phyloP scores from a whole-genome alignment of 78 protist species.

The Dictyostelium intermedium region DNA sequence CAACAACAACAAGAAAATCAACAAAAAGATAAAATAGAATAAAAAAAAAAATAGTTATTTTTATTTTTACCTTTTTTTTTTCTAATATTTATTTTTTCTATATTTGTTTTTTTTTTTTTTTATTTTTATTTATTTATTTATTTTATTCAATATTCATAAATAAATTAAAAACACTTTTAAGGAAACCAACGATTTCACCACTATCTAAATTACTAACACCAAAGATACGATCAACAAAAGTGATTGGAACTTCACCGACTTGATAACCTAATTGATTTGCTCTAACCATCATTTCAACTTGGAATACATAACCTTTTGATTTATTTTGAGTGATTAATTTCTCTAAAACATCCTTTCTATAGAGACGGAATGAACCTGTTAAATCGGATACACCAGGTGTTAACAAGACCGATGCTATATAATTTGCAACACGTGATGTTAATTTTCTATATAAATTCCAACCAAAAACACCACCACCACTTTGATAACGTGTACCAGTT shows the following conservation, averaged over 20 bases:
- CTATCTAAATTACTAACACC: slow-evolving; percentile 90
- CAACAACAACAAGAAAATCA: background rate
- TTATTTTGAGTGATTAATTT: slow-evolving; percentile 58
- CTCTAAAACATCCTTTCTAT: slow-evolving; percentile 86
- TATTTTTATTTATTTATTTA: background rate
- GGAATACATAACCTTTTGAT: slow-evolving; percentile 94
- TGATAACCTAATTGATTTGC: slow-evolving; percentile 81
- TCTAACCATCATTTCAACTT: slow-evolving; percentile 94
- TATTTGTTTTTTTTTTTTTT: background rate
- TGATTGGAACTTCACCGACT: slow-evolving; percentile 94
- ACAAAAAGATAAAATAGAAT: background rate
- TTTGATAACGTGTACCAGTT: slow-evolving; percentile 93
- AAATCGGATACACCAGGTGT: slow-evolving; percentile 90
- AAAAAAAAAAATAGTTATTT: background rate
- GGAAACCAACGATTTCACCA: slow-evolving; percentile 81
- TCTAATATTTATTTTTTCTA: too few relatives aligned
- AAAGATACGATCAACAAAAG: slow-evolving; percentile 94
- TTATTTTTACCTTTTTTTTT: too few relatives aligned
- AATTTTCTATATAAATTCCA: slow-evolving; percentile 91
- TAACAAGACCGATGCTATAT: slow-evolving; percentile 81
- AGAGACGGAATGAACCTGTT: slow-evolving; percentile 94
- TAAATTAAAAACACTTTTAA: slow-evolving; percentile 72
- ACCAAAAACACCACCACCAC: slow-evolving; percentile 94
- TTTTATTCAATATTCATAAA: slow-evolving; percentile 64
- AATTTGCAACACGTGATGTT: slow-evolving; percentile 91